Base-by-base conservation (phyloP, 768 basidiomycete genomes). In the Heimioporus sp. region DNA sequence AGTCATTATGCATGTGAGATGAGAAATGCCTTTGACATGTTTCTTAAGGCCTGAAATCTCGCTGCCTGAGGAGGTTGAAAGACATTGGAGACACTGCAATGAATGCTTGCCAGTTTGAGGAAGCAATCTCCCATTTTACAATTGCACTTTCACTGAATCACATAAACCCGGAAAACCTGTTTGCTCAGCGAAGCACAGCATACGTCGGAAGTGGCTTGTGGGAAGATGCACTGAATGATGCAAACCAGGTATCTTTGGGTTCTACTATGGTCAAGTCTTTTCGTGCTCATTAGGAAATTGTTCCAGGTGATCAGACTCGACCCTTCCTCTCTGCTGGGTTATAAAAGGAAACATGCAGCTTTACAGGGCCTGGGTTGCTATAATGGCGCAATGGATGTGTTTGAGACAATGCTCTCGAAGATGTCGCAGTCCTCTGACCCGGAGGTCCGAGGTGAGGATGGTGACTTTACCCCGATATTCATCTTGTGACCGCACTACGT, bases 241-340 rank as follows among this genome's bases (percentile, higher is more conserved):
- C 42, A 17, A 30, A 30, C 16, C n/a, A 30, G n/a, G 43, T 12
- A 16, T 43, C 39, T 55, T 59, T 28, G 24, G 24, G 2, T 11
- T 35, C 15, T 35, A 7, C 8, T 12, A 12, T 35, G 9, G 17
- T 28, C 13, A 11, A 19, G 13, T 39, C 19, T 17, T 30, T 43
- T 20, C 38, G 9, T 32, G 12, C 47, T 48, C 4, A 48, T 5
- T 10, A 5, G 5, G 5, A 28, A n/a, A n/a, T n/a, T 11, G 19
- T 6, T 17, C 42, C 10, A 59, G 57, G 58, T 20, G 4, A 58
- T 59, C 24, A 34, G 40, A 10, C 48, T 47, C 5, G 51, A 58
- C 35, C 32, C 57, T 4, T 52, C 35, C 10, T 58, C 45, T n/a
- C 48, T 42, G 4, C 45, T 35, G 30, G 58, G 56, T 7, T 58